phyloP scores from a whole-genome alignment of 1,139 yeast genomes.

The Blastobotrys serpentis region DNA sequence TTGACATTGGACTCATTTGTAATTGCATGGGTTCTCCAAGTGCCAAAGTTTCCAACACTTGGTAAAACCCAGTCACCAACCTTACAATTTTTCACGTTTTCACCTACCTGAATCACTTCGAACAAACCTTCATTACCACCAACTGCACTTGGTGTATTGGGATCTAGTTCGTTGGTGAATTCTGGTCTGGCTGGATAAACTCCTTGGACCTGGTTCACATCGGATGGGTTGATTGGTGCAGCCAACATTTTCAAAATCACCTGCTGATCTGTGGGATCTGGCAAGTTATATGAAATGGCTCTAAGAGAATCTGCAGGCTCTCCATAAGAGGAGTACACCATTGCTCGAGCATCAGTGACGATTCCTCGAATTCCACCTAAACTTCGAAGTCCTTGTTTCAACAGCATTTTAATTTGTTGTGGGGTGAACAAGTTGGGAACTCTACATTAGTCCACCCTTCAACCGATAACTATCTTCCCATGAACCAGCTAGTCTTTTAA shows the following conservation, averaged over 20 bases:
- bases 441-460: too few relatives aligned
- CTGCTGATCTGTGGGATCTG: constrained; percentile 41
- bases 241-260: constrained; percentile 68
- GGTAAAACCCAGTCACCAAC: constrained; percentile 94
- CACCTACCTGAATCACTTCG: constrained; percentile 75
- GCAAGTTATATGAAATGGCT: constrained; percentile 26
- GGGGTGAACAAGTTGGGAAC: background rate
- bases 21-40: constrained; percentile 86
- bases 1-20: constrained; percentile 41
- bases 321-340: constrained; percentile 34
- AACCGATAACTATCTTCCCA: too few relatives aligned
- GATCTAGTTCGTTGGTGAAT: constrained; percentile 53
- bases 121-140: constrained; percentile 95
- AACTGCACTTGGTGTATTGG: constrained; percentile 64
- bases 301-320: constrained; percentile 33
- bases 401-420: background rate
- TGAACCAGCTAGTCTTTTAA: too few relatives aligned
- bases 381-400: constrained; percentile 3
- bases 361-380: constrained; percentile 8
- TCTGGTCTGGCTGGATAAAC: constrained; percentile 84
- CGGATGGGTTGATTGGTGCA: constrained; percentile 91
- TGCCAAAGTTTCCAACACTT: constrained; percentile 78
- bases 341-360: constrained; percentile 24
- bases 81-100: constrained; percentile 43
- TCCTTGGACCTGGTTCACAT: constrained; percentile 88